phyloP scores from a whole-genome alignment of 306 rosid species.

The Prunus kanzakura region DNA sequence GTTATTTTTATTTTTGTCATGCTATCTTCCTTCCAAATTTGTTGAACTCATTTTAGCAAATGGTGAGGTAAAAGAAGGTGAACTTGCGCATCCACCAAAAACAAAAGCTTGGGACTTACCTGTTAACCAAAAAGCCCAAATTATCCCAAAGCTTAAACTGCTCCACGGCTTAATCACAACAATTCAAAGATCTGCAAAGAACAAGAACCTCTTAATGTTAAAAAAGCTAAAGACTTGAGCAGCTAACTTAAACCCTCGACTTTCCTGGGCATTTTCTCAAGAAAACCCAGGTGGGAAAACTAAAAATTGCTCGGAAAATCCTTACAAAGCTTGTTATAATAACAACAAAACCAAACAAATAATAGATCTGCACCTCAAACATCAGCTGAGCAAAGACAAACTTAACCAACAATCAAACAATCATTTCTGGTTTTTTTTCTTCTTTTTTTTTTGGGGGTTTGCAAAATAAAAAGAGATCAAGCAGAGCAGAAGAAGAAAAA shows the following conservation, averaged over 20 bases:
- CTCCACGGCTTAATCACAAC: conserved; percentile 33
- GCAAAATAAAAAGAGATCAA: conserved; percentile 16
- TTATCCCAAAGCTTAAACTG: conserved; percentile 5
- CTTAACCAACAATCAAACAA: conserved; percentile 15
- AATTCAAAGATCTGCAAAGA: conserved; percentile 33
- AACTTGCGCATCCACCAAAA: neutral
- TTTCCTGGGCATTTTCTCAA: conserved; percentile 12
- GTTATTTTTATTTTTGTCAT: neutral
- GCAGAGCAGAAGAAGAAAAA: conserved; percentile 21
- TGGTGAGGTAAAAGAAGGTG: too few species aligned
- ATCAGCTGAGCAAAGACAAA: conserved; percentile 17
- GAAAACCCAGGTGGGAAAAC: conserved; percentile 9
- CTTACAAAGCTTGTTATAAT: neutral
- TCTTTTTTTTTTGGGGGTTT: neutral
- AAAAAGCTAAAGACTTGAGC: neutral
- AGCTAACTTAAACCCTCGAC: conserved; percentile 1
- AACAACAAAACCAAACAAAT: neutral
- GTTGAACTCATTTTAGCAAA: neutral
- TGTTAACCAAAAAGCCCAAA: conserved; percentile 1
- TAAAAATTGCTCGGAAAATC: conserved; percentile 24
- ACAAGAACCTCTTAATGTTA: conserved; percentile 18
- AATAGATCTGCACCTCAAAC: conserved; percentile 45
- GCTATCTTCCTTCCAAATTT: neutral
- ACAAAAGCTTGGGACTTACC: conserved; percentile 27
- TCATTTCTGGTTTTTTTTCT: neutral